A percentile compares a stretch with the other conserved stretches of the same genome.
phyloP scores from a whole-genome alignment of 495 filamentous ascomycete species.

The Hypoxylon rickii region DNA sequence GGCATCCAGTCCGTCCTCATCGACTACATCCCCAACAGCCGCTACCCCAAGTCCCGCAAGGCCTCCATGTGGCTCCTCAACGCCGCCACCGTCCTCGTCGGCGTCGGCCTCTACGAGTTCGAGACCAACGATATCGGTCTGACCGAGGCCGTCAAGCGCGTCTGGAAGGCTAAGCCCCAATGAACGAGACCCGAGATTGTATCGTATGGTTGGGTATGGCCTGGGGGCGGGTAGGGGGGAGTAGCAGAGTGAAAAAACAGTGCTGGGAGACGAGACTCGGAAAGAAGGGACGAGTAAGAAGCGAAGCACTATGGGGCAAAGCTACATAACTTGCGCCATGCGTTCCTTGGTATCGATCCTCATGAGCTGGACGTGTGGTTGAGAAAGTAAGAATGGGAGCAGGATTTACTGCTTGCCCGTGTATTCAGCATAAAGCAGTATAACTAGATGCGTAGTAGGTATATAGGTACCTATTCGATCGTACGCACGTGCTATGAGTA shows the following conservation, averaged over 20 bases:
- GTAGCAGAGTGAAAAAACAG: not conserved
- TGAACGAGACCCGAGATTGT: not conserved
- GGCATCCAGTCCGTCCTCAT: constrained; percentile 88
- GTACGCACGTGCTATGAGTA: not conserved
- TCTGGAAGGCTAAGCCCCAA: constrained; percentile 71
- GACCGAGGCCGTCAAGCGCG: constrained; percentile 81
- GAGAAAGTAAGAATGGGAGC: not conserved
- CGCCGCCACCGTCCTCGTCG: constrained; percentile 75
- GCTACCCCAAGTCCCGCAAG: constrained; percentile 68
- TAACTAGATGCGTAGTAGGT: no score
- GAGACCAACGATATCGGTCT: constrained; percentile 99
- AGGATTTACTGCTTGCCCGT: constrained; percentile 5
- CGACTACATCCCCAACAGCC: constrained; percentile 83
- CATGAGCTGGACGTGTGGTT: not conserved
- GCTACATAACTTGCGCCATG: constrained; percentile 8
- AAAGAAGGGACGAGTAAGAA: not conserved
- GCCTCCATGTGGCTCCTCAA: constrained; percentile 77
- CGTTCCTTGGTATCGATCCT: constrained; percentile 25
- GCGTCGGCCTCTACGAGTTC: constrained; percentile 92
- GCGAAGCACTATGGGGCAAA: not conserved
- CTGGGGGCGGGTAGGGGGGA: no score
- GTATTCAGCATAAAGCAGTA: constrained; percentile 39
- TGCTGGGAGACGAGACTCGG: not conserved
- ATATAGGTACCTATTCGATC: constrained; percentile 19
- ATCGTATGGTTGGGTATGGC: not conserved